Percentiles rank a stretch among this genome's conserved stretches.
phyloP scores from a whole-genome alignment of 2,329 filamentous ascomycete species.

The Mollisiaceae sp. region DNA sequence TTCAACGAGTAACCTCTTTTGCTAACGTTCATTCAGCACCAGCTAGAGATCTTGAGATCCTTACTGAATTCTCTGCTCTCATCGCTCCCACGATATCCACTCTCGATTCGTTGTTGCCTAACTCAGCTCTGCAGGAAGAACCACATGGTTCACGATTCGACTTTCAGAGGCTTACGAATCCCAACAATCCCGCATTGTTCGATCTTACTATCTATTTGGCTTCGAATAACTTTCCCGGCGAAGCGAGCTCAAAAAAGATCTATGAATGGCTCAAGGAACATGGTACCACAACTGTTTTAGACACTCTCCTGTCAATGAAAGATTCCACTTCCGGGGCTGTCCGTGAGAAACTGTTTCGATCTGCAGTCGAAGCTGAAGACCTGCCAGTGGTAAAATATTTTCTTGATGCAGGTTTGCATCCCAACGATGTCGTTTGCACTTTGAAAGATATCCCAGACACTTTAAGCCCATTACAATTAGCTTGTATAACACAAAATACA shows the following conservation, averaged over 20 bases:
- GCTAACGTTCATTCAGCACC: too few relatives aligned
- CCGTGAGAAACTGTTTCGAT: constrained; percentile 16
- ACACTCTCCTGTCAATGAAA: background rate
- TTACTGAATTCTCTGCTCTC: background rate
- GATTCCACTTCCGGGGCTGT: background rate
- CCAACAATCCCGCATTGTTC: background rate
- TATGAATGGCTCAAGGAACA: constrained; percentile 10
- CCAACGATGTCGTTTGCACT: background rate
- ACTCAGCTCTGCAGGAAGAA: background rate
- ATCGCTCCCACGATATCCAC: too few relatives aligned
- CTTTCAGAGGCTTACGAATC: background rate
- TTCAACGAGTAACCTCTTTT: background rate
- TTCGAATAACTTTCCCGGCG: constrained; percentile 14
- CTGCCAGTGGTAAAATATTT: constrained; percentile 2
- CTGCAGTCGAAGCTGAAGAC: constrained; percentile 15
- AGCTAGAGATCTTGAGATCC: too few relatives aligned
- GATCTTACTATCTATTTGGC: background rate
- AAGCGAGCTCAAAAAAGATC: background rate
- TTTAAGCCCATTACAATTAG: background rate
- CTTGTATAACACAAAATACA: background rate
- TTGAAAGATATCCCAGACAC: background rate
- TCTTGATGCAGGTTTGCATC: constrained; percentile 5
- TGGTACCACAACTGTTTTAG: background rate
- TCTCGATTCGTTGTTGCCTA: background rate
- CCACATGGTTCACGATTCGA: background rate